These are phyloP conservation scores for Spathaspora passalidarum DNA, from an alignment of 805 yeast species.

Conservation along the genomic window DNA sequence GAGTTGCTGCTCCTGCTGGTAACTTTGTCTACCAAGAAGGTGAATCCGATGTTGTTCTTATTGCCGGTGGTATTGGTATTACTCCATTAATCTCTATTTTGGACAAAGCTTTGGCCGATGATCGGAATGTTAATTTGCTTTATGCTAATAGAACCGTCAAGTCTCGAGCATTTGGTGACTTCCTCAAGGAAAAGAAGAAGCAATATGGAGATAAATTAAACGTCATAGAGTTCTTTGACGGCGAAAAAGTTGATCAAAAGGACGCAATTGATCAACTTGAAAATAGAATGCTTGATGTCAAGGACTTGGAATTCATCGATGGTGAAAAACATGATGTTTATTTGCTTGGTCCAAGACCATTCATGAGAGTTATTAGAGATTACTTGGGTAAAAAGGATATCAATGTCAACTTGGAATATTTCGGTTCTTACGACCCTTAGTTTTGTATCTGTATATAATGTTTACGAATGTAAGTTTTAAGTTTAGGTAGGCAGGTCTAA, in stretches of 20 bases:
- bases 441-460: neutral
- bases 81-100: constrained; percentile 60
- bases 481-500: no score
- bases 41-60: constrained; percentile 32
- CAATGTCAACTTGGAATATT: constrained; percentile 24
- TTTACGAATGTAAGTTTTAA: neutral
- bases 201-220: constrained; percentile 14
- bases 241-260: constrained; percentile 3
- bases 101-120: constrained; percentile 34
- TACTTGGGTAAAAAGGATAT: constrained; percentile 18
- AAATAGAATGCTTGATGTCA: constrained; percentile 9
- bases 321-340: constrained; percentile 18
- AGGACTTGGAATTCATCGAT: constrained; percentile 21
- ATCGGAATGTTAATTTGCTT: constrained; percentile 28
- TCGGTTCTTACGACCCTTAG: constrained; percentile 30
- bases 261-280: constrained; percentile 11
- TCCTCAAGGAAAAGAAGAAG: constrained; percentile 15
- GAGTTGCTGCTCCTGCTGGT: constrained; percentile 61
- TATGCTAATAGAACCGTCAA: constrained; percentile 27
- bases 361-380: constrained; percentile 24
- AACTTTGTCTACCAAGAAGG: constrained; percentile 37
- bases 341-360: constrained; percentile 32
- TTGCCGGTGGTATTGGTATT: constrained; percentile 66
- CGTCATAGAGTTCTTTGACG: constrained; percentile 21
- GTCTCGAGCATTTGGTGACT: constrained; percentile 22